Evolutionary conservation across 495 filamentous ascomycete species (phyloP), one percentile per base, ranked within the genome.

Genomic region (Chaetomidium leptoderma): DNA sequence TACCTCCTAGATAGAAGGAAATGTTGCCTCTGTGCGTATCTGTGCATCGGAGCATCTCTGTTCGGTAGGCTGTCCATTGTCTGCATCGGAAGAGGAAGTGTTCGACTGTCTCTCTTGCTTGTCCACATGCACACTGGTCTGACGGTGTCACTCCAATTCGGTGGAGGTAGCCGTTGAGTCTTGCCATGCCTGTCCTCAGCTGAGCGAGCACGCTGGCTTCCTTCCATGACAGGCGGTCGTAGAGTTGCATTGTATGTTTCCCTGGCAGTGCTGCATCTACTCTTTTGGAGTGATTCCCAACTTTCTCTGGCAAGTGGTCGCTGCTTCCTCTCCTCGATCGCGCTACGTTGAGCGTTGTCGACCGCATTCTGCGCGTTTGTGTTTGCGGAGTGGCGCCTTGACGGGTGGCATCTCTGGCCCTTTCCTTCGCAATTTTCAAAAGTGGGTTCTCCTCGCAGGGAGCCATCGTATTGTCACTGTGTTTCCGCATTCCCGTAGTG

Each of bases 181-280:
- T 42, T 26, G 50, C 50, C n/a, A 53, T 37, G 53, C 54, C 32
- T 14, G 43, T 57, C 23, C 42, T 48, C 11, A 46, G 43, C 32
- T 57, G 43, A 17, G 43, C 54, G 19, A 37, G 13, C 21, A 40
- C 30, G 27, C n/a, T 45, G 21, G 49, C 27, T 48, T 56, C 30
- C 42, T 43, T 43, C 40, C 40, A 43, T 43, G 40, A 23, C 40
- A 43, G 19, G 40, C 40, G 40, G 40, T 43, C 40, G 21, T 43
- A 23, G 17, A 23, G 40, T 11, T 24, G 40, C 40, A 5, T 23
- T 43, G 40, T 43, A n/a, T 43, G 40, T 43, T 21, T 43, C 10
- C 40, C 40, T 43, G 19, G 40, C 40, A 43, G 35, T 37, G 35
- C 35, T 37, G 35, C 35, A 13, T 37, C 35, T 3, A 37, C 35